phyloP scores from a whole-genome alignment of 2,329 filamentous ascomycete species.

The Colletotrichum simmondsii region DNA sequence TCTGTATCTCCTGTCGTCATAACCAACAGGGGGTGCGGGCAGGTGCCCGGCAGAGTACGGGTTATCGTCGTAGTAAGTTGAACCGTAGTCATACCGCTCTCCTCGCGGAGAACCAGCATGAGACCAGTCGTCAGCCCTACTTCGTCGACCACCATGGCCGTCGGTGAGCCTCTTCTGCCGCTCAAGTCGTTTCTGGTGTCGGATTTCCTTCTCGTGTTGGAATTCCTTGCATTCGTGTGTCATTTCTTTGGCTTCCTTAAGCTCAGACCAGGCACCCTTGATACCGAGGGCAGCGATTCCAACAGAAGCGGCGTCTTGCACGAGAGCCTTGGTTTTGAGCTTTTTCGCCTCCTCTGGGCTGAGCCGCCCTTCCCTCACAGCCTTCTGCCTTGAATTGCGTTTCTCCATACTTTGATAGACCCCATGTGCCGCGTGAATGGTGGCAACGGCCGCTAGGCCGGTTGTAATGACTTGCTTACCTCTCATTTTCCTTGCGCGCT shows the following conservation, averaged over 20 bases:
- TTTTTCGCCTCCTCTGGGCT: conserved; percentile 63
- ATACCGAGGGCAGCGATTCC: conserved; percentile 68
- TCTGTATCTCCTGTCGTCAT: conserved; percentile 49
- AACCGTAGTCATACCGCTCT: conserved; percentile 51
- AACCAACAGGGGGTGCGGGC: conserved; percentile 52
- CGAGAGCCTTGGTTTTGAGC: conserved; percentile 65
- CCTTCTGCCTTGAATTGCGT: conserved; percentile 62
- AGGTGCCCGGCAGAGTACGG: conserved; percentile 54
- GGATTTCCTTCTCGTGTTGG: conserved; percentile 58
- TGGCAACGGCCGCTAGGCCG: conserved; percentile 67
- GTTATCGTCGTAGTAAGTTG: conserved; percentile 59
- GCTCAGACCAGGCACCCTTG: conserved; percentile 65
- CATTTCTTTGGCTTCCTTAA: conserved; percentile 66
- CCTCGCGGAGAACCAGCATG: conserved; percentile 52
- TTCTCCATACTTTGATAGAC: conserved; percentile 70
- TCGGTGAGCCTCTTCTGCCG: conserved; percentile 43
- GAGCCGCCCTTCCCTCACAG: conserved; percentile 64
- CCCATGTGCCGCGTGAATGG: conserved; percentile 69
- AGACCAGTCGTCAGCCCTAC: conserved; percentile 57
- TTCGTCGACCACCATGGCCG: conserved; percentile 46
- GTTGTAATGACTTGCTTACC: conserved; percentile 71
- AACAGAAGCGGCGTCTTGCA: conserved; percentile 69
- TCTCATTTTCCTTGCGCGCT: conserved; percentile 66
- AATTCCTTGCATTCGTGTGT: conserved; percentile 60
- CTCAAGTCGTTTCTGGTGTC: conserved; percentile 60